A percentile compares a stretch with the other conserved stretches of the same genome.
Conservation (phyloP, 2,329 filamentous ascomycete species). For the Berkeleyomyces rouxiae region DNA sequence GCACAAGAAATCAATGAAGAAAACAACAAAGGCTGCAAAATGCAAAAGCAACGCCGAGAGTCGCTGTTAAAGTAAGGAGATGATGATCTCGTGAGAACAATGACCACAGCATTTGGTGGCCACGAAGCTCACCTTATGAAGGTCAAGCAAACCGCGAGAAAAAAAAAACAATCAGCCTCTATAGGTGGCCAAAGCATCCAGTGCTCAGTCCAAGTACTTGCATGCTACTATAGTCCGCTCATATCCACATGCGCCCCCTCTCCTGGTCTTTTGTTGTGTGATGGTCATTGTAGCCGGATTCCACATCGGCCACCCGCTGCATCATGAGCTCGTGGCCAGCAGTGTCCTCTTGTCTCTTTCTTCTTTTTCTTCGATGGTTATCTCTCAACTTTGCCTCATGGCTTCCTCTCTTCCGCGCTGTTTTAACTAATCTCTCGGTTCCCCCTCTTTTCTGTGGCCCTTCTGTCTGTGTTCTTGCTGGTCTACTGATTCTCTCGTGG, state of each 20-base stretch:
- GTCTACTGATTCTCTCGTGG: not conserved
- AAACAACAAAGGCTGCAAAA: not conserved
- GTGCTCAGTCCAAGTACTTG: conserved; percentile 2
- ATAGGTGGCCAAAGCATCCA: not conserved
- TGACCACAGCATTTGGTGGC: not conserved
- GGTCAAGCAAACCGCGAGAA: not conserved
- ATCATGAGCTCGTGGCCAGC: not conserved
- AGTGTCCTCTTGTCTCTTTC: not conserved
- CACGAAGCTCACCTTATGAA: not conserved
- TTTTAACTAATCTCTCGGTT: not conserved
- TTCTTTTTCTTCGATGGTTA: not conserved
- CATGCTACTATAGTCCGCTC: not conserved
- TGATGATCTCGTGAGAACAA: not conserved
- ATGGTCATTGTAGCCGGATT: not conserved
- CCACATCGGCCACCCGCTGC: not conserved
- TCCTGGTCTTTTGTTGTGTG: not conserved
- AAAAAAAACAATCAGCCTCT: not conserved
- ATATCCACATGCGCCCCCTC: not conserved
- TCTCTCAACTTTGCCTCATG: not conserved
- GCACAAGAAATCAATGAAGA: not conserved
- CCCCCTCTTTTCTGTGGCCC: not conserved
- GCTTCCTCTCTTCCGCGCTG: not conserved
- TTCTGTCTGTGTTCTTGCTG: not conserved
- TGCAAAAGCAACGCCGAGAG: not conserved
- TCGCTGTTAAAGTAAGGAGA: not conserved